Conservation (phyloP, 164 flowering plant genomes). For the Chimonanthus salicifolius region DNA sequence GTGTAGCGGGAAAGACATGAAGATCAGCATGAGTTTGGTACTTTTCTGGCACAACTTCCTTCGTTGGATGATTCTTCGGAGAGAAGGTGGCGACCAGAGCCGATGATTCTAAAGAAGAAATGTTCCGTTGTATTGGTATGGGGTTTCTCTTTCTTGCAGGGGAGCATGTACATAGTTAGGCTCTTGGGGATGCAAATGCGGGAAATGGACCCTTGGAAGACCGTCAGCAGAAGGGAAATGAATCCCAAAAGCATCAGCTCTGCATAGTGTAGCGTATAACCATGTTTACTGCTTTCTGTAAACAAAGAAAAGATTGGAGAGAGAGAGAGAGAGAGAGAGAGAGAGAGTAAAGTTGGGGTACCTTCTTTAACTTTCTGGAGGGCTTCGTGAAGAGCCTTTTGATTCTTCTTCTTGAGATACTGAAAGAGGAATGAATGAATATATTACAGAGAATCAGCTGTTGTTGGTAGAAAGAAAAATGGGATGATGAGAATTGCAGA, state of each 20-base stretch:
- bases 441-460: neutral
- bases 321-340: neutral
- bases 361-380: conserved; percentile 84
- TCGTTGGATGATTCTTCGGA: conserved; percentile 14
- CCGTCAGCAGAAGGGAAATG: conserved; percentile 69
- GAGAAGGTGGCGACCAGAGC: conserved; percentile 23
- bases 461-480: neutral
- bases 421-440: conserved; percentile 14
- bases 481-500: neutral
- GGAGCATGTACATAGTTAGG: conserved; percentile 36
- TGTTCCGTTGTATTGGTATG: neutral
- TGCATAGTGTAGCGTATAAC: conserved; percentile 20
- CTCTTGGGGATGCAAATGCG: conserved; percentile 43
- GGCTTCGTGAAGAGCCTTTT: conserved; percentile 68
- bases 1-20: neutral
- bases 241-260: conserved; percentile 93
- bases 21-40: neutral
- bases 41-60: conserved; percentile 26
- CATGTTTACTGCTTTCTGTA: neutral
- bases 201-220: conserved; percentile 37
- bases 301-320: neutral
- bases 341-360: conserved; percentile 6
- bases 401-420: conserved; percentile 54
- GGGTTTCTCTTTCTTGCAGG: conserved; percentile 36
- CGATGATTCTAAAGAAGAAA: conserved; percentile 1